Evolutionary conservation across 2,329 filamentous ascomycete species (phyloP).

Genomic region (Thielaviopsis populi): DNA sequence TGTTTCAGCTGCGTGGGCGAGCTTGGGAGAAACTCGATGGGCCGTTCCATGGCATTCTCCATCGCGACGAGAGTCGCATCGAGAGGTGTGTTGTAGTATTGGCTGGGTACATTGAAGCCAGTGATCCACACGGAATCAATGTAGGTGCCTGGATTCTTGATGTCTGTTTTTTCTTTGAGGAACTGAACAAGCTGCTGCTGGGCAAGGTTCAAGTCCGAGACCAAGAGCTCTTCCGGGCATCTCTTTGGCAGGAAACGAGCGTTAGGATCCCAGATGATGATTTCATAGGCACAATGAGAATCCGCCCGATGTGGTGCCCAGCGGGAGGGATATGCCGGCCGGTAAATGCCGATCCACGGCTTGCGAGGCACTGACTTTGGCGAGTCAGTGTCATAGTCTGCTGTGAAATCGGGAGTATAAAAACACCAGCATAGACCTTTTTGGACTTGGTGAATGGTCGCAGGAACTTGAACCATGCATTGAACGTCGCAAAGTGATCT

Average conservation of each 20-base stretch:
- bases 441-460: constrained; percentile 6
- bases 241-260: constrained; percentile 19
- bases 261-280: constrained; percentile 40
- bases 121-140: constrained; percentile 34
- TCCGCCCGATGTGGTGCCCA: neutral
- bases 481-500: constrained; percentile 22
- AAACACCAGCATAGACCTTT: constrained; percentile 26
- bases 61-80: constrained; percentile 31
- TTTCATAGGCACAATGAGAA: constrained; percentile 27
- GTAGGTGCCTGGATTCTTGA: constrained; percentile 23
- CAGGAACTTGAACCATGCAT: constrained; percentile 20
- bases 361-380: constrained; percentile 23
- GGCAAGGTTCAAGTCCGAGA: constrained; percentile 29
- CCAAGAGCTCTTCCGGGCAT: constrained; percentile 16
- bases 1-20: constrained; percentile 20
- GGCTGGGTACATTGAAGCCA: constrained; percentile 21
- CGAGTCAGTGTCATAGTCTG: constrained; percentile 11
- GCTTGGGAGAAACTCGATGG: constrained; percentile 27
- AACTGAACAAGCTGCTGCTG: constrained; percentile 32
- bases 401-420: constrained; percentile 29
- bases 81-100: constrained; percentile 23
- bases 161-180: constrained; percentile 22
- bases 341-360: constrained; percentile 38
- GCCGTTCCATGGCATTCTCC: constrained; percentile 22
- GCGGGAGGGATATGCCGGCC: constrained; percentile 29